Conservation (phyloP, 2,329 filamentous ascomycete species). For the Phaeosphaeriaceae sp. region DNA sequence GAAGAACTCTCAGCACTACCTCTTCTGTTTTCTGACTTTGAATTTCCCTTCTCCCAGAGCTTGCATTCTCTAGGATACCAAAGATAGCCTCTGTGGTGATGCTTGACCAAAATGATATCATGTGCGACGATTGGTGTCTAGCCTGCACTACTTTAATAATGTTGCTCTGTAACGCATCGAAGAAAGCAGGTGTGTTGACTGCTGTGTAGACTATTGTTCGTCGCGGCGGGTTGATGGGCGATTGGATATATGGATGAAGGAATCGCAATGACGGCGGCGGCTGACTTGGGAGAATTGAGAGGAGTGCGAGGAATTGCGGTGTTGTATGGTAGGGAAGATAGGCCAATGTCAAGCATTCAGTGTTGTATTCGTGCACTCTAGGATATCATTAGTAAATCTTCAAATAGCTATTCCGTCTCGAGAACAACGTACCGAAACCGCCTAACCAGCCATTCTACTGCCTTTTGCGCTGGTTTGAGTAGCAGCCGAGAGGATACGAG, state of each 20-base stretch:
- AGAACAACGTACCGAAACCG: slow-evolving; percentile 75
- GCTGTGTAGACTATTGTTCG: slow-evolving; percentile 84
- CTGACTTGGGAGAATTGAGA: slow-evolving; percentile 82
- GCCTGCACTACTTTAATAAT: slow-evolving; percentile 75
- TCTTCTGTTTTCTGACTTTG: slow-evolving; percentile 83
- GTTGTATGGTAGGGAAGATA: slow-evolving; percentile 93
- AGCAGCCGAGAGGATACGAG: slow-evolving; percentile 78
- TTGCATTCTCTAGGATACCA: slow-evolving; percentile 77
- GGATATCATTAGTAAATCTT: slow-evolving; percentile 10
- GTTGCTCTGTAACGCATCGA: slow-evolving; percentile 78
- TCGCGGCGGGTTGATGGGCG: slow-evolving; percentile 76
- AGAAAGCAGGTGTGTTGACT: slow-evolving; percentile 76
- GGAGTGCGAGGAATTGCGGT: slow-evolving; percentile 80
- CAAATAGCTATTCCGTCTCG: slow-evolving; percentile 4
- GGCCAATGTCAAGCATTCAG: slow-evolving; percentile 74
- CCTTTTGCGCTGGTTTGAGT: slow-evolving; percentile 86
- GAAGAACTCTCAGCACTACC: slow-evolving; percentile 71
- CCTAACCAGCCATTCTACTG: slow-evolving; percentile 92
- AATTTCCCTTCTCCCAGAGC: slow-evolving; percentile 76
- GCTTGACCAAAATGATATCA: slow-evolving; percentile 90
- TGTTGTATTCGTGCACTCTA: slow-evolving; percentile 92
- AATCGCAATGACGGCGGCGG: slow-evolving; percentile 81
- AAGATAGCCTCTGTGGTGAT: slow-evolving; percentile 85
- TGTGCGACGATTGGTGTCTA: slow-evolving; percentile 74
- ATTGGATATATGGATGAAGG: slow-evolving; percentile 82